These are phyloP conservation scores for Teratosphaeria zuluensis DNA, from an alignment of 2,329 filamentous ascomycete species.

Conservation along the genomic window DNA sequence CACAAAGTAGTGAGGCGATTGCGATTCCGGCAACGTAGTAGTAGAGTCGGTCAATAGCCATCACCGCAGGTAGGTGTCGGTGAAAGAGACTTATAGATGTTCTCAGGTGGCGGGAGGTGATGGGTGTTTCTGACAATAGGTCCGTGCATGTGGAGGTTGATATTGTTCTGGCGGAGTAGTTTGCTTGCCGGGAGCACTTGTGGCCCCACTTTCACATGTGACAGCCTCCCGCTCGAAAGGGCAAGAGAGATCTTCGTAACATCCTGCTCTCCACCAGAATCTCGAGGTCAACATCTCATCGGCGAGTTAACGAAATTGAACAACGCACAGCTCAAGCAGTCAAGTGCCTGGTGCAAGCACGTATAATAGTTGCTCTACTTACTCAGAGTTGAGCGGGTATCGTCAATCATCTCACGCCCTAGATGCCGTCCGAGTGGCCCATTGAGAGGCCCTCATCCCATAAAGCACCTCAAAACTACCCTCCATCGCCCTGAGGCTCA, in stretches of 20 bases:
- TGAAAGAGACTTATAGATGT: not conserved
- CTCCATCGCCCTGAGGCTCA: constrained; percentile 1
- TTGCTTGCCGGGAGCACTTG: not conserved
- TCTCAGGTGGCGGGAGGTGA: not conserved
- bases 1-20: constrained; percentile 11
- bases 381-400: constrained; percentile 28
- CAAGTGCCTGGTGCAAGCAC: not conserved
- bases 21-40: constrained; percentile 15
- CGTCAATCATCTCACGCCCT: constrained; percentile 8
- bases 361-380: constrained; percentile 9
- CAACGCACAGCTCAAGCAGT: not conserved
- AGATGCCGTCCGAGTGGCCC: not conserved
- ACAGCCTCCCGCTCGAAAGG: not conserved
- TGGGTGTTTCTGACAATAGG: constrained; percentile 4
- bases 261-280: not conserved
- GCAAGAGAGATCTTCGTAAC: not conserved
- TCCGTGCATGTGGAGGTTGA: not conserved
- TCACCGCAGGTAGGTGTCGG: constrained; percentile 2
- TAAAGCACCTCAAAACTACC: not conserved
- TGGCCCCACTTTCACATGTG: not conserved
- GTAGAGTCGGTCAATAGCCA: constrained; percentile 22
- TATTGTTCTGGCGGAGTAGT: constrained; percentile 8
- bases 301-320: not conserved
- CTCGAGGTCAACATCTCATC: not conserved
- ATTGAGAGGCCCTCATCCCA: not conserved